Conservation (phyloP, 768 basidiomycete genomes). For the Paxillus involutus region DNA sequence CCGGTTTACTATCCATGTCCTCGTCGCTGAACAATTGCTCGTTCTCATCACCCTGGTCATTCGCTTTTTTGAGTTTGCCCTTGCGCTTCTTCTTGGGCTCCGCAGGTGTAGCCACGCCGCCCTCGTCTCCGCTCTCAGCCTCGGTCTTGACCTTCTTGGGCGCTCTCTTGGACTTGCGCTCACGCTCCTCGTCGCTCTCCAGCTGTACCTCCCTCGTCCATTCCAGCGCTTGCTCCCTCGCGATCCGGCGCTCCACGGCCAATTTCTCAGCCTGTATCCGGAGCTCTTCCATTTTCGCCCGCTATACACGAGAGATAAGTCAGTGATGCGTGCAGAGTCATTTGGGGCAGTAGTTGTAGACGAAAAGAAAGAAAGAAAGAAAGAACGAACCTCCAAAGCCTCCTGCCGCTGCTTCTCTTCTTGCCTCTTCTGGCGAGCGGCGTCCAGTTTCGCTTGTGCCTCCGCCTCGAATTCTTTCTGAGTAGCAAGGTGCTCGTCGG, state of each 20-base stretch:
- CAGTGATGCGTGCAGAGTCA: background rate
- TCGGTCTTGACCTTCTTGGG: slow-evolving; percentile 54
- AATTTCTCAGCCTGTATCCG: slow-evolving; percentile 73
- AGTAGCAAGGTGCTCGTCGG: slow-evolving; percentile 72
- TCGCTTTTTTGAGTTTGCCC: slow-evolving; percentile 64
- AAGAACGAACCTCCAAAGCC: slow-evolving; percentile 57
- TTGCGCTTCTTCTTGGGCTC: slow-evolving; percentile 81
- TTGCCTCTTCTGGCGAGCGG: slow-evolving; percentile 73
- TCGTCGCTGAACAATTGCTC: slow-evolving; percentile 71
- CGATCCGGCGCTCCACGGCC: slow-evolving; percentile 74
- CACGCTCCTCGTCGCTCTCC: slow-evolving; percentile 78
- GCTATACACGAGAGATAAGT: slow-evolving; percentile 36
- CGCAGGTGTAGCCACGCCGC: slow-evolving; percentile 20
- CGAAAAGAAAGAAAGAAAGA: too few species aligned
- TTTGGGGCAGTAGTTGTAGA: too few species aligned
- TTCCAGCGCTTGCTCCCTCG: slow-evolving; percentile 75
- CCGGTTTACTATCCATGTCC: slow-evolving; percentile 54
- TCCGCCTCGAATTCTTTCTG: slow-evolving; percentile 76
- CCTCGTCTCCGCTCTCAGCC: slow-evolving; percentile 51
- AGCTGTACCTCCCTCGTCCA: slow-evolving; percentile 71
- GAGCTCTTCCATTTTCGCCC: slow-evolving; percentile 59
- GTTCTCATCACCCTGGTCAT: slow-evolving; percentile 56
- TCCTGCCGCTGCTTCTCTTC: slow-evolving; percentile 73
- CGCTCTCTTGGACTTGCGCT: slow-evolving; percentile 57
- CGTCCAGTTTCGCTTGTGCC: slow-evolving; percentile 68